Evolutionary conservation across 257 asterid genomes (phyloP).

Genomic region (Marsdenia floribunda): DNA sequence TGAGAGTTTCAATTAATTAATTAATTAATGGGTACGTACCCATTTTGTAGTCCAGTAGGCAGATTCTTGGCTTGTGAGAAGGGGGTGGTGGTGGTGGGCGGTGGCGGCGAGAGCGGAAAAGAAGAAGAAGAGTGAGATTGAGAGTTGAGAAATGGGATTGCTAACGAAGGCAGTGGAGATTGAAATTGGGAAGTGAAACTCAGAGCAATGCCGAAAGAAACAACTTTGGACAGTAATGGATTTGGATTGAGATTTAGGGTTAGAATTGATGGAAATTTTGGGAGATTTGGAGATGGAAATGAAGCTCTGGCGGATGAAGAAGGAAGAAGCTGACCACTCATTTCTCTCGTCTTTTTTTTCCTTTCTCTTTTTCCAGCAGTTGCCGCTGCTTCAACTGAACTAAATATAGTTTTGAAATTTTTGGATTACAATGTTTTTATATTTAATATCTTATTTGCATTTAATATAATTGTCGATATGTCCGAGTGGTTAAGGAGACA

Average conservation of each 20-base stretch:
- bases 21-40: conserved; percentile 26
- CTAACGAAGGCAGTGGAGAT: conserved; percentile 61
- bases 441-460: too few species aligned
- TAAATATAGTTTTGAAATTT: too few species aligned
- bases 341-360: not conserved
- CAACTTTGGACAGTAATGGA: conserved; percentile 24
- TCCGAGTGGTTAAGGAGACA: conserved; percentile 99
- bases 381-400: not conserved
- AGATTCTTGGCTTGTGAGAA: conserved; percentile 78
- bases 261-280: too few species aligned
- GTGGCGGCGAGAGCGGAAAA: conserved; percentile 6
- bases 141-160: conserved; percentile 57
- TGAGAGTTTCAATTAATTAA: not conserved
- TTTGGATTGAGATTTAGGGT: not conserved
- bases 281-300: not conserved
- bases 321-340: not conserved
- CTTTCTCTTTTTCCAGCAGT: too few species aligned
- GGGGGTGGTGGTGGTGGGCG: conserved; percentile 42
- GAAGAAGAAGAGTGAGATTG: conserved; percentile 34
- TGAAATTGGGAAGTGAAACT: conserved; percentile 27
- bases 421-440: too few species aligned
- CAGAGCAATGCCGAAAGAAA: conserved; percentile 59
- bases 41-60: conserved; percentile 73
- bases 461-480: conserved; percentile 8
- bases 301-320: not conserved